These are phyloP conservation scores for Termitomyces sp. DNA, from an alignment of 768 basidiomycete species.

Conservation along the genomic window DNA sequence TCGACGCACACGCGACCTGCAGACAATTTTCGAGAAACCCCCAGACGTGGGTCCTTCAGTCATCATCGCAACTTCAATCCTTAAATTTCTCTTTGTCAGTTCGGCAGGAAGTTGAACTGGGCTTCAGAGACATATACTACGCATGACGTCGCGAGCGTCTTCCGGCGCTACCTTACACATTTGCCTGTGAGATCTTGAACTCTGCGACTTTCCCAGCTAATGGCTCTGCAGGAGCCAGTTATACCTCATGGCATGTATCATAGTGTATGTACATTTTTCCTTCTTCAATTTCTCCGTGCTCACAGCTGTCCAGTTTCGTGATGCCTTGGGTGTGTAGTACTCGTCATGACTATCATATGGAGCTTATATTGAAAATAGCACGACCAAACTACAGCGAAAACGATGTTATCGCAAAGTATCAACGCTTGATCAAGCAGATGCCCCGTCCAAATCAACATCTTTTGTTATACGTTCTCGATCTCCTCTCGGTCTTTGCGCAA, in stretches of 20 bases:
- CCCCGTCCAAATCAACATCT: constrained; percentile 91
- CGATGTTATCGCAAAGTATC: constrained; percentile 75
- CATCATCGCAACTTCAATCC: neutral
- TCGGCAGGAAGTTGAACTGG: constrained; percentile 93
- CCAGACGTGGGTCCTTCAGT: constrained; percentile 56
- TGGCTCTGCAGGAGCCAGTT: constrained; percentile 71
- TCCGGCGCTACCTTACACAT: constrained; percentile 90
- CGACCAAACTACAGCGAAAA: constrained; percentile 66
- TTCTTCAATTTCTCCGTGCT: constrained; percentile 11
- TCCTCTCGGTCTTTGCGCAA: constrained; percentile 90
- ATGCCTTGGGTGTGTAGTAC: constrained; percentile 55
- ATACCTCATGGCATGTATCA: constrained; percentile 91
- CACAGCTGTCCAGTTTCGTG: constrained; percentile 56
- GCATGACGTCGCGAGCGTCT: constrained; percentile 96
- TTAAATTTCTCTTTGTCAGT: constrained; percentile 52
- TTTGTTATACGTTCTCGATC: constrained; percentile 93
- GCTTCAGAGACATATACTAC: constrained; percentile 80
- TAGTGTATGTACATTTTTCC: constrained; percentile 48
- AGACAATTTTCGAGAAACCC: constrained; percentile 83
- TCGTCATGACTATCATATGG: neutral
- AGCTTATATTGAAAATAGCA: constrained; percentile 32
- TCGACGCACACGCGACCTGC: constrained; percentile 94
- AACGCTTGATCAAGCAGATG: constrained; percentile 76
- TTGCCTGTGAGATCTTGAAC: constrained; percentile 72
- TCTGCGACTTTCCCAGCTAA: constrained; percentile 8